Evolutionary conservation across 2,329 filamentous ascomycete species (phyloP).

Genomic region (Stagonosporopsis rhizophila): DNA sequence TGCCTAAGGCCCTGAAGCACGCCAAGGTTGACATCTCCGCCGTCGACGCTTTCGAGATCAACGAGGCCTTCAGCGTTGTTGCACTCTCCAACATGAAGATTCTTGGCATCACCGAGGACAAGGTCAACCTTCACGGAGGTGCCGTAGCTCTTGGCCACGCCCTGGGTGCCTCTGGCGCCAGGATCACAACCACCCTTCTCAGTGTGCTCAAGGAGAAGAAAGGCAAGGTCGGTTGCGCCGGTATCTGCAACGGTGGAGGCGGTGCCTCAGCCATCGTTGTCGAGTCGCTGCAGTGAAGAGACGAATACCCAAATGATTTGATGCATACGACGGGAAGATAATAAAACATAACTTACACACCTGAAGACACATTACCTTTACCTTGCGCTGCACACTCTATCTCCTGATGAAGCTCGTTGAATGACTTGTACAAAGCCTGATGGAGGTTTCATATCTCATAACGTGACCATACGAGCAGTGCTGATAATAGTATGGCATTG

Average conservation of each 20-base stretch:
- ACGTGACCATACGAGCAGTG: not conserved
- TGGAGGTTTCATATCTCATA: not conserved
- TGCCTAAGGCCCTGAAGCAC: slow-evolving; percentile 97
- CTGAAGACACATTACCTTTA: not conserved
- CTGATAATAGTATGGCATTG: not conserved
- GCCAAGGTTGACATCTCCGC: slow-evolving; percentile 79
- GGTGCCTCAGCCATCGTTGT: slow-evolving; percentile 93
- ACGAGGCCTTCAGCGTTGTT: slow-evolving; percentile 98
- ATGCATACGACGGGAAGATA: slow-evolving; percentile 15
- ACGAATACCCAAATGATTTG: slow-evolving; percentile 20
- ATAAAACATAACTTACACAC: slow-evolving; percentile 16
- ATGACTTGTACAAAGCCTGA: not conserved
- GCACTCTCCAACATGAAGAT: slow-evolving; percentile 96
- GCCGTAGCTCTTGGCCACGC: slow-evolving; percentile 96
- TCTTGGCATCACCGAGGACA: slow-evolving; percentile 77
- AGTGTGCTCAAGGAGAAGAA: slow-evolving; percentile 89
- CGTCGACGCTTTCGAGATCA: slow-evolving; percentile 97
- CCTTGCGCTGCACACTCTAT: not conserved
- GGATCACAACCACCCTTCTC: slow-evolving; percentile 89
- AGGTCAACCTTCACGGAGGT: slow-evolving; percentile 94
- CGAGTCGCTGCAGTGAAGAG: slow-evolving; percentile 61
- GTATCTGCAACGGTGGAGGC: slow-evolving; percentile 97
- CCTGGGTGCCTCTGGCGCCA: slow-evolving; percentile 89
- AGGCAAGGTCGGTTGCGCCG: slow-evolving; percentile 90
- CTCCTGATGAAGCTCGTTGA: not conserved